Evolutionary conservation across 345 rosid species (phyloP).

Genomic region (Nephelium lappaceum): DNA sequence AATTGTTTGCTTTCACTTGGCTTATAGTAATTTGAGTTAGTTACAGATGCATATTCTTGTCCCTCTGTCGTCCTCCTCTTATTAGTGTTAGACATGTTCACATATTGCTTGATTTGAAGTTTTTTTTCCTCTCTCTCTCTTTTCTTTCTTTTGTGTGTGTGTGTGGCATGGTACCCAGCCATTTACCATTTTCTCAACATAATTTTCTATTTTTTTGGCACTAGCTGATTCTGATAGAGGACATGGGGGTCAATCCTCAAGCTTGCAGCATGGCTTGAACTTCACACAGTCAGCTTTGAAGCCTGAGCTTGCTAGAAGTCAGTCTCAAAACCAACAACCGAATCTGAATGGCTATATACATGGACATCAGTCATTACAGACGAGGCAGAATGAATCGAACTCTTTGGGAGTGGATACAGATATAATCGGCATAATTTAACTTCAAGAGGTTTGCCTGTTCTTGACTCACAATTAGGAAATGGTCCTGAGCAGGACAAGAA

Average conservation of each 20-base stretch:
- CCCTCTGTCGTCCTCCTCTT: neutral
- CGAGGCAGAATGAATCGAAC: slow-evolving; percentile 60
- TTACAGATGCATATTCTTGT: neutral
- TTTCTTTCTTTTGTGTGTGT: no score
- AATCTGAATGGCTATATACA: slow-evolving; percentile 68
- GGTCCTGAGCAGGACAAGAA: slow-evolving; percentile 50
- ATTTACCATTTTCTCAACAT: slow-evolving; percentile 10
- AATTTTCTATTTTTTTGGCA: slow-evolving; percentile 34
- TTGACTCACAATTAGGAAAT: slow-evolving; percentile 49
- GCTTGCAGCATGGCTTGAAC: slow-evolving; percentile 55
- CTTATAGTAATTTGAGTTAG: slow-evolving; percentile 5
- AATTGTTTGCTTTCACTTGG: slow-evolving; percentile 17
- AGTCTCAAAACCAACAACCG: slow-evolving; percentile 56
- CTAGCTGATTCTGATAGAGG: slow-evolving; percentile 65
- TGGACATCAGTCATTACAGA: slow-evolving; percentile 49
- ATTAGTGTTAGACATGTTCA: neutral
- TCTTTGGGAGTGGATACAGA: slow-evolving; percentile 63
- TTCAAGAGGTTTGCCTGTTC: slow-evolving; percentile 51
- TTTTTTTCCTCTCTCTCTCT: neutral
- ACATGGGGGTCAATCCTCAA: slow-evolving; percentile 54
- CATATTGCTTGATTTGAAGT: slow-evolving; percentile 11
- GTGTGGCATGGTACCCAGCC: slow-evolving; percentile 5
- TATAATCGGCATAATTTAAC: slow-evolving; percentile 50
- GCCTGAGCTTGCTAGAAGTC: slow-evolving; percentile 59
- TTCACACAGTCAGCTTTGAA: slow-evolving; percentile 51